These are phyloP conservation scores for Sutorius eximius DNA, from an alignment of 1,284 basidiomycete species.

Conservation along the genomic window DNA sequence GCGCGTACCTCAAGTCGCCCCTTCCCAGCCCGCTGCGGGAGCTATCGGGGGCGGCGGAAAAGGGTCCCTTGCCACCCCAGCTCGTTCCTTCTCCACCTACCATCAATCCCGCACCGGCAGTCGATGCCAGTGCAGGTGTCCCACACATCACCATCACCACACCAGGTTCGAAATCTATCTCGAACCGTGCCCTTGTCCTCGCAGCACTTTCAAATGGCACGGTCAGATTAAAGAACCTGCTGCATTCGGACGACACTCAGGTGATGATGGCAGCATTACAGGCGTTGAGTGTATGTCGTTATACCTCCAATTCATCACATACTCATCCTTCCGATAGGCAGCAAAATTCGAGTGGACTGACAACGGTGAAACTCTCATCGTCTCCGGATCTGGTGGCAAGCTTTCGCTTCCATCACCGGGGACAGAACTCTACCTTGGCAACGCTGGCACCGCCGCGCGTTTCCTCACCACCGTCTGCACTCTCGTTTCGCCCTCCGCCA, in stretches of 20 bases:
- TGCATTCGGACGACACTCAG: conserved; percentile 98
- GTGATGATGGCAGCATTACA: conserved; percentile 97
- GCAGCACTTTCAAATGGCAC: conserved; percentile 90
- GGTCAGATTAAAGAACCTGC: conserved; percentile 85
- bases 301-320: neutral
- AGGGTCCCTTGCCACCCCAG: conserved; percentile 22
- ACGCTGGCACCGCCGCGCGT: conserved; percentile 96
- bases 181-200: conserved; percentile 92
- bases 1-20: conserved; percentile 49
- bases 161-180: conserved; percentile 96
- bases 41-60: conserved; percentile 20
- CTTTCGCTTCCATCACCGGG: conserved; percentile 76
- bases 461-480: conserved; percentile 97
- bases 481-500: conserved; percentile 59
- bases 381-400: conserved; percentile 81
- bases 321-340: conserved; percentile 50
- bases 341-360: conserved; percentile 93
- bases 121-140: neutral
- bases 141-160: conserved; percentile 78
- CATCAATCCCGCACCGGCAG: neutral
- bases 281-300: conserved; percentile 71
- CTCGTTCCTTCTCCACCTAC: conserved; percentile 12
- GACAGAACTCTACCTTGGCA: conserved; percentile 94
- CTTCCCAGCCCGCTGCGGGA: conserved; percentile 22
- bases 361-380: conserved; percentile 89